Evolutionary conservation across 305 asterid genomes (phyloP).

Genomic region (Stenogyne calaminthoides): DNA sequence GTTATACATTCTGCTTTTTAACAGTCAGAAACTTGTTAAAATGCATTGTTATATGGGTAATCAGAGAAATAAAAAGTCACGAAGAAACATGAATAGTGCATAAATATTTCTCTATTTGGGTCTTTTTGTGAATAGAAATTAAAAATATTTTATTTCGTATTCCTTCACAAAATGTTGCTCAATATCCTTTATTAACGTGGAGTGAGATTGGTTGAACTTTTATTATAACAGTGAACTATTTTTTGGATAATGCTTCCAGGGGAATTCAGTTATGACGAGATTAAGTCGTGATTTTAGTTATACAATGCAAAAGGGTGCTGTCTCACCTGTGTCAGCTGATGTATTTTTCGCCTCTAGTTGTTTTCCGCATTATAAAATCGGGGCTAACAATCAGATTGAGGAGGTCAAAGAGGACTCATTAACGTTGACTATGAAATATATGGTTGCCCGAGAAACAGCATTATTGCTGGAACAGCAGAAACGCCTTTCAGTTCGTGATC

Average conservation of each 20-base stretch:
- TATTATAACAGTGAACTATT: constrained; percentile 5
- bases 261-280: constrained; percentile 61
- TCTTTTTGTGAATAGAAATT: constrained; percentile 5
- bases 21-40: constrained; percentile 21
- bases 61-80: not conserved
- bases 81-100: not conserved
- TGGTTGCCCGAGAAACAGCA: constrained; percentile 87
- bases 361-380: constrained; percentile 82
- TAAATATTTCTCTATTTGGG: not conserved
- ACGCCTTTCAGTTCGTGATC: constrained; percentile 94
- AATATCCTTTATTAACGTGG: not conserved
- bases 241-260: constrained; percentile 35
- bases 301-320: constrained; percentile 72
- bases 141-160: not conserved
- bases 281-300: constrained; percentile 67
- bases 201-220: constrained; percentile 14
- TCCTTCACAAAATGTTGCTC: no score
- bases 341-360: constrained; percentile 78
- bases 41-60: constrained; percentile 18
- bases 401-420: constrained; percentile 73
- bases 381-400: constrained; percentile 74
- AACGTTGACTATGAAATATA: constrained; percentile 66
- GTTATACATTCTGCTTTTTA: constrained; percentile 16
- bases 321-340: constrained; percentile 86
- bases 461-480: constrained; percentile 82